Conservation (phyloP, 2,329 filamentous ascomycete species). For the Fusarium piperis region DNA sequence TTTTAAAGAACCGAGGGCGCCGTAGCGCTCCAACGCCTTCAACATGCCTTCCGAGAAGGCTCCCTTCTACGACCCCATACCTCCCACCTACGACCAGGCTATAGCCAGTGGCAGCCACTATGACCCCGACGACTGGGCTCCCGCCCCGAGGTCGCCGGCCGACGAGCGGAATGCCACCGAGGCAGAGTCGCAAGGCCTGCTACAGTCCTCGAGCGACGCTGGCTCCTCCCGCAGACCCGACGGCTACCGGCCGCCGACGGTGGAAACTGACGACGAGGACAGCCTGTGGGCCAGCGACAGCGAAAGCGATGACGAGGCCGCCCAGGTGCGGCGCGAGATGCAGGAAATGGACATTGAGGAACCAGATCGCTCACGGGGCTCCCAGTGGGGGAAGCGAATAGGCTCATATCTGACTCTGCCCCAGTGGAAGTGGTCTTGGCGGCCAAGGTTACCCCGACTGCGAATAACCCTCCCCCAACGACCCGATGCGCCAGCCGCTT, state of each 20-base stretch:
- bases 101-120: slow-evolving; percentile 50
- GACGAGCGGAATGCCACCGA: slow-evolving; percentile 73
- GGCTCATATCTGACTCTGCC: slow-evolving; percentile 62
- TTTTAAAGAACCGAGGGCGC: slow-evolving; percentile 29
- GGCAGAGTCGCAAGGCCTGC: slow-evolving; percentile 80
- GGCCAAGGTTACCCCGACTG: slow-evolving; percentile 62
- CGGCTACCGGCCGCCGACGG: slow-evolving; percentile 82
- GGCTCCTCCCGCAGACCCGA: slow-evolving; percentile 55
- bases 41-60: slow-evolving; percentile 52
- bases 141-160: slow-evolving; percentile 44
- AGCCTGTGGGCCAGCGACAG: slow-evolving; percentile 62
- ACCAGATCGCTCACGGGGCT: slow-evolving; percentile 57
- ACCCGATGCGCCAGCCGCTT: slow-evolving; percentile 38
- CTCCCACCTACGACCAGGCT: slow-evolving; percentile 56
- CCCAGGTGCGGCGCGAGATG: slow-evolving; percentile 80
- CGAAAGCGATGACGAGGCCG: slow-evolving; percentile 63
- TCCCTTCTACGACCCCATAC: slow-evolving; percentile 56
- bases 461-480: slow-evolving; percentile 59
- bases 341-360: slow-evolving; percentile 90
- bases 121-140: slow-evolving; percentile 44
- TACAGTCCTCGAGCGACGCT: slow-evolving; percentile 62
- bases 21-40: slow-evolving; percentile 27
- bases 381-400: slow-evolving; percentile 65
- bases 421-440: slow-evolving; percentile 65
- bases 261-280: slow-evolving; percentile 78